Evolutionary conservation across 2,329 filamentous ascomycete genomes (phyloP), one percentile per base, ranked within the genome.

Genomic region (Hypoxylon sp.): DNA sequence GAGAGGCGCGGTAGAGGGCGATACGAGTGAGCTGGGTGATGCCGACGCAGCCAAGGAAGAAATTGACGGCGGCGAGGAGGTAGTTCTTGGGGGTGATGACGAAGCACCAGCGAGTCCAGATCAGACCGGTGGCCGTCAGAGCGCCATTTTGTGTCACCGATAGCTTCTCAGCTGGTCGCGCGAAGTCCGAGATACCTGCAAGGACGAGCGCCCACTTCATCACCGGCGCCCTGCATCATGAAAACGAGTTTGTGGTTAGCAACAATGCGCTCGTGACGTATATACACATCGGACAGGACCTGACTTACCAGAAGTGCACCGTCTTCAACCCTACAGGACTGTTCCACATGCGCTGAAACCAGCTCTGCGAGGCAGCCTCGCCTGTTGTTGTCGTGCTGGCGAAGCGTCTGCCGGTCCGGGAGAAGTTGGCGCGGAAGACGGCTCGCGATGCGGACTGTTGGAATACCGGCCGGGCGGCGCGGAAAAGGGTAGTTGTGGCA

Each of bases 51-150:
- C 92, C 95, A 75, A 99, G 91, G 87, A 98, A 97, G 88, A 98
- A 98, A 89, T 99, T 99, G 79, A 98, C 96, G 60, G 94, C 90
- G 68, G 96, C 96, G 65, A 99, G 90, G 91, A 98, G 91, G 77
- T 94, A 84, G 86, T 99, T 99, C 82, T 90, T 90, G 63, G 96
- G 96, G 82, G 90, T 94, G 83, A 99, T 99, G 81, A 99, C 92
- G 79, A 98, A 87, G 86, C 96, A 99, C 96, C 96, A 99, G 73
- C 96, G 89, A 49, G 96, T 99, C 96, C 96, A 99, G 87, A 99
- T 99, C 72, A 92, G 82, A 73, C 96, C 96, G 9, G 96, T 99
- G 75, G 90, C 90, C 78, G 93, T 96, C 74, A 99, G 88, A 65
- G 96, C 95, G 55, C 86, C 85, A 84, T 98, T 99, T 83, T 98